Percentiles rank a stretch among this genome's conserved stretches.
phyloP scores from a whole-genome alignment of 352 stramenopile species.

The Globisporangium emineosum region DNA sequence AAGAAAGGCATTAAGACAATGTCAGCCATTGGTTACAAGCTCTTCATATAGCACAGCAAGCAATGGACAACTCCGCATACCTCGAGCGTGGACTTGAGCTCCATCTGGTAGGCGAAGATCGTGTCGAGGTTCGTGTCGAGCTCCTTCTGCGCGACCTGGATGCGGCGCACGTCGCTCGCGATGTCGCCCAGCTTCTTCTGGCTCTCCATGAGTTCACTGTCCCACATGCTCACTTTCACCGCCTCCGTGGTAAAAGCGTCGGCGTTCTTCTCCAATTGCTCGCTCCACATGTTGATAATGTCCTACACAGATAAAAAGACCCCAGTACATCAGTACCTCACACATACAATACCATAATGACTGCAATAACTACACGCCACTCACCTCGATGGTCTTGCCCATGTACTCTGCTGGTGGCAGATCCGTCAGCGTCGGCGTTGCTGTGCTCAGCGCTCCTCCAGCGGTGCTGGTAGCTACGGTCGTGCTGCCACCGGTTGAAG shows the following conservation, averaged over 20 bases:
- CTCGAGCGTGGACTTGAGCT: constrained; percentile 86
- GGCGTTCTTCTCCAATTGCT: constrained; percentile 81
- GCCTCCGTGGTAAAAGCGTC: constrained; percentile 87
- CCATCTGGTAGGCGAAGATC: constrained; percentile 88
- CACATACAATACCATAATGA: neutral
- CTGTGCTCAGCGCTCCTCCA: constrained; percentile 20
- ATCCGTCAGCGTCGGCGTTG: constrained; percentile 41
- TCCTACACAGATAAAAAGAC: constrained; percentile 31
- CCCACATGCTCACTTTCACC: constrained; percentile 86
- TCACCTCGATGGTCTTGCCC: constrained; percentile 78
- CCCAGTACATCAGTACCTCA: neutral
- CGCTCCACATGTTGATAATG: constrained; percentile 90
- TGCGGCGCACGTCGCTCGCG: constrained; percentile 76
- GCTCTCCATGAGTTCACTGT: constrained; percentile 82
- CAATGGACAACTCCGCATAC: constrained; percentile 21
- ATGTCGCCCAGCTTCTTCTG: constrained; percentile 84
- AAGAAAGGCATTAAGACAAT: constrained; percentile 6
- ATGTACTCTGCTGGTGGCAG: constrained; percentile 82
- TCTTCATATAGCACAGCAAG: neutral
- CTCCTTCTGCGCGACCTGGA: constrained; percentile 85
- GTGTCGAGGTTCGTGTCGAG: constrained; percentile 85
- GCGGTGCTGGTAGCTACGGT: neutral
- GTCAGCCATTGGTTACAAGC: neutral
- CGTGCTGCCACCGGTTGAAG: neutral
- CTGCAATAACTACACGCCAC: neutral